phyloP scores from a whole-genome alignment of 176 grass and related monocot species.

The Aegilops longissima region DNA sequence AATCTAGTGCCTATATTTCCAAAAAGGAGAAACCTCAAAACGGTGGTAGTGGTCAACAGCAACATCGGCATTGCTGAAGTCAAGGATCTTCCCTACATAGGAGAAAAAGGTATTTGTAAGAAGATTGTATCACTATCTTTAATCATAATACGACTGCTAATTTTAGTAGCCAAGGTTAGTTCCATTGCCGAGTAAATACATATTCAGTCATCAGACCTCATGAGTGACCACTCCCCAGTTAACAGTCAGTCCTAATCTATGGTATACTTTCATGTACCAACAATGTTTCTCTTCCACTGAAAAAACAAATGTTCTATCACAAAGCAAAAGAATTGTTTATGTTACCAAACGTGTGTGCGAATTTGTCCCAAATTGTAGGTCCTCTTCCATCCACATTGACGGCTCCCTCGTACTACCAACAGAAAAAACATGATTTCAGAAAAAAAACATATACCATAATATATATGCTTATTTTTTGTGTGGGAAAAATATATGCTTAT shows the following conservation, averaged over 20 bases:
- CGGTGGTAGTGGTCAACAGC: slow-evolving; percentile 76
- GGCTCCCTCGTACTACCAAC: slow-evolving; percentile 59
- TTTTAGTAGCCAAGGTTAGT: not conserved
- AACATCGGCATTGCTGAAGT: slow-evolving; percentile 79
- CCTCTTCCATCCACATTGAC: slow-evolving; percentile 72
- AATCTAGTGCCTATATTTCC: not conserved
- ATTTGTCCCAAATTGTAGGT: slow-evolving; percentile 57
- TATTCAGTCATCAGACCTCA: not conserved
- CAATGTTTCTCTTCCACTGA: not conserved
- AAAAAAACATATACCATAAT: not conserved
- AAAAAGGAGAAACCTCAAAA: slow-evolving; percentile 38
- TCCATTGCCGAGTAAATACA: not conserved
- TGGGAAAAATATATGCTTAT: not conserved
- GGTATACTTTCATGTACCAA: not conserved
- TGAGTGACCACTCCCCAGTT: not conserved
- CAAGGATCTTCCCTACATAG: slow-evolving; percentile 60
- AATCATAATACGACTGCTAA: not conserved
- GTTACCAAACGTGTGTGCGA: slow-evolving; percentile 56
- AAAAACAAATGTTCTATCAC: not conserved
- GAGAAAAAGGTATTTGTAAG: not conserved
- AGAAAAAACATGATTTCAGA: not conserved
- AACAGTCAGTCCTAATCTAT: not conserved
- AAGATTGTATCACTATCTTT: not conserved
- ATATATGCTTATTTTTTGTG: not conserved
- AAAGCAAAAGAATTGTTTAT: too few relatives aligned